Percentiles rank a stretch among this genome's conserved stretches.
Evolutionary conservation across 352 stramenopile species (phyloP).

Genomic region (Pythium chondricola): DNA sequence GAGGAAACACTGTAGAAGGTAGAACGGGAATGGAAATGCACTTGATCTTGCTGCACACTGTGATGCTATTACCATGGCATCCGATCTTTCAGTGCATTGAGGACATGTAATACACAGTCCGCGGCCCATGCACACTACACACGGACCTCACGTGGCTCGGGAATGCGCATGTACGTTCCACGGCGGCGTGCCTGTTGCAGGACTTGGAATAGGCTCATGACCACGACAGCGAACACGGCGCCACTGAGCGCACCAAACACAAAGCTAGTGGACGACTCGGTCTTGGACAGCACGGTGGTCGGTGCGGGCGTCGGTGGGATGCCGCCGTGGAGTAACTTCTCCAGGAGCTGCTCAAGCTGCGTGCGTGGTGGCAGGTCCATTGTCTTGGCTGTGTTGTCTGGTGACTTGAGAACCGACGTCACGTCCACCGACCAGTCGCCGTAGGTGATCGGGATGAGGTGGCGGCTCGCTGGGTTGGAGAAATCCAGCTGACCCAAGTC

Average conservation of each 20-base stretch:
- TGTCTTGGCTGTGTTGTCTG: conserved; percentile 33
- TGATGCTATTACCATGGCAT: too few species aligned
- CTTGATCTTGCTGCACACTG: too few species aligned
- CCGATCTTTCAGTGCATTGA: too few species aligned
- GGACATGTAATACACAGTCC: too few species aligned
- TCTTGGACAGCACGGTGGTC: neutral
- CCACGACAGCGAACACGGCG: conserved; percentile 1
- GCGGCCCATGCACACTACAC: too few species aligned
- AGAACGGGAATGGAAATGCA: too few species aligned
- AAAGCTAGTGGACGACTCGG: conserved; percentile 4
- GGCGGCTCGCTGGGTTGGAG: conserved; percentile 25
- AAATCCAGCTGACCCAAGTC: conserved; percentile 61
- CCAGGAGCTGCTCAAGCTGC: conserved; percentile 32
- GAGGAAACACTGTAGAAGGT: too few species aligned
- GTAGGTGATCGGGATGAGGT: conserved; percentile 50
- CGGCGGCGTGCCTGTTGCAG: conserved; percentile 1
- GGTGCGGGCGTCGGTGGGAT: neutral
- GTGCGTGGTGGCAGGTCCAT: conserved; percentile 55
- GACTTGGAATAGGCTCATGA: conserved; percentile 14
- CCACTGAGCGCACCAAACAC: conserved; percentile 11
- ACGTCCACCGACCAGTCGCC: conserved; percentile 63
- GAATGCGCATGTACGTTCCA: conserved; percentile 10
- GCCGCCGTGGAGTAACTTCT: conserved; percentile 15
- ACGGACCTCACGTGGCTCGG: conserved; percentile 7
- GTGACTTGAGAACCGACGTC: conserved; percentile 33